Evolutionary conservation across 176 grass and related monocot genomes (phyloP).

Genomic region (Carex cristatella): DNA sequence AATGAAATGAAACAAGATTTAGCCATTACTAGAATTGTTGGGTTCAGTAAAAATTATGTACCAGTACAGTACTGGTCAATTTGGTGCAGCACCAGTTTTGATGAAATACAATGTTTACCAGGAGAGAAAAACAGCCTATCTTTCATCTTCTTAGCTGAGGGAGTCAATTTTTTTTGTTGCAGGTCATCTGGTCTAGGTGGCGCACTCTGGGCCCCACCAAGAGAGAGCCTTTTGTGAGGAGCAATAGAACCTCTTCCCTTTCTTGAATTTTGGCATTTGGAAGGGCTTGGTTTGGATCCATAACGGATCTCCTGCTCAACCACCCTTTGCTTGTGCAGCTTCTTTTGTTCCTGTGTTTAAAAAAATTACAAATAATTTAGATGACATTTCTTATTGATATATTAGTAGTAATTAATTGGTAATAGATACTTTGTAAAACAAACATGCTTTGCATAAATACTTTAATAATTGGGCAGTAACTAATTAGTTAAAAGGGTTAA

Average conservation of each 20-base stretch:
- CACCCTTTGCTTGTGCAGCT: slow-evolving; percentile 66
- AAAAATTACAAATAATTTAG: not conserved
- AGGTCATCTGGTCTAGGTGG: slow-evolving; percentile 39
- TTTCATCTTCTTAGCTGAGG: slow-evolving; percentile 51
- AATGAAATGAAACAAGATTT: not conserved
- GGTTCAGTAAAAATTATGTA: not conserved
- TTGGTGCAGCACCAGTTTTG: not conserved
- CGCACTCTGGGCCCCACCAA: slow-evolving; percentile 60
- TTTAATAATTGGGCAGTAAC: not conserved
- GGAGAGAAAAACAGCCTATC: slow-evolving; percentile 51
- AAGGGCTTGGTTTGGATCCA: slow-evolving; percentile 89
- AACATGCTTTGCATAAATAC: not conserved
- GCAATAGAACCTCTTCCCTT: slow-evolving; percentile 36
- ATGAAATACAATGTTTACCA: slow-evolving; percentile 31
- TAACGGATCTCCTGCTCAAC: slow-evolving; percentile 78
- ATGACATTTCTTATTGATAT: not conserved
- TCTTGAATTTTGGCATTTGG: slow-evolving; percentile 63
- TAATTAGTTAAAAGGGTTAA: not conserved
- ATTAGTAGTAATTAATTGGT: not conserved
- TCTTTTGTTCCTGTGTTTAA: slow-evolving; percentile 78
- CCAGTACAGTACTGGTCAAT: not conserved
- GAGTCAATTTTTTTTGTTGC: slow-evolving; percentile 40
- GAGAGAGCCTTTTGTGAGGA: slow-evolving; percentile 44
- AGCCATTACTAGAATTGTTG: not conserved
- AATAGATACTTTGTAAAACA: not conserved